These are phyloP conservation scores for Epichloe uncinata DNA, from an alignment of 2,329 filamentous ascomycete genomes.

Conservation along the genomic window DNA sequence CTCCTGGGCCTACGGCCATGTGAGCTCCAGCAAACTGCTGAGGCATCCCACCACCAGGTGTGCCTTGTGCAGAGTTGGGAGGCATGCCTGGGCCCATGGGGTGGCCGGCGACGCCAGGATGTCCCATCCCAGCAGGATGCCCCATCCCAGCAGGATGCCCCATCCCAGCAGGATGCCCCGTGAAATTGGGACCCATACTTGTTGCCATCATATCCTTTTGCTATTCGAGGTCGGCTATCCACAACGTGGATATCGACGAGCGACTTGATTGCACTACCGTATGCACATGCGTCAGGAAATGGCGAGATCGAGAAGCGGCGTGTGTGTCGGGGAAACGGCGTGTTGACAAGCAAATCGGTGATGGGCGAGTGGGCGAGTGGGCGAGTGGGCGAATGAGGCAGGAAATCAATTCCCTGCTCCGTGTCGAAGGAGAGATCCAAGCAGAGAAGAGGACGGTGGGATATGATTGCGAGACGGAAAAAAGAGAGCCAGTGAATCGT, in stretches of 20 bases:
- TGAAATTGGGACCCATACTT: constrained; percentile 49
- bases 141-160: constrained; percentile 59
- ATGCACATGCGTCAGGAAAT: constrained; percentile 26
- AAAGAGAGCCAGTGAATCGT: not conserved
- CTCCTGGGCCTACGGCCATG: constrained; percentile 58
- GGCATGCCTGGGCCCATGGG: constrained; percentile 49
- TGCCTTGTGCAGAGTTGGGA: constrained; percentile 56
- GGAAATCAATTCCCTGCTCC: not conserved
- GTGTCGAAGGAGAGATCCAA: not conserved
- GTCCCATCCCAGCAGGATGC: constrained; percentile 58
- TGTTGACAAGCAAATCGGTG: not conserved
- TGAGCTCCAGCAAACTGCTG: constrained; percentile 52
- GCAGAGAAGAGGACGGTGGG: not conserved
- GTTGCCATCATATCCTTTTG: constrained; percentile 49
- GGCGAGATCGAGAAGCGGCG: not conserved
- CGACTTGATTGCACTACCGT: constrained; percentile 30
- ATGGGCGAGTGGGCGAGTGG: not conserved
- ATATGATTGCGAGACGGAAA: not conserved
- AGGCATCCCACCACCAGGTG: constrained; percentile 48
- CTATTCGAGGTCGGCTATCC: constrained; percentile 34
- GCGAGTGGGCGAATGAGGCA: constrained; percentile 1
- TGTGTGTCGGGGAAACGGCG: not conserved
- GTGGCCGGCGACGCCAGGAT: constrained; percentile 55
- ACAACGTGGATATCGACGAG: constrained; percentile 46
- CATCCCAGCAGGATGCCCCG: constrained; percentile 57